Evolutionary conservation across 192 early-diverging fungal genomes (phyloP).

Genomic region (Umbelopsis sp.): DNA sequence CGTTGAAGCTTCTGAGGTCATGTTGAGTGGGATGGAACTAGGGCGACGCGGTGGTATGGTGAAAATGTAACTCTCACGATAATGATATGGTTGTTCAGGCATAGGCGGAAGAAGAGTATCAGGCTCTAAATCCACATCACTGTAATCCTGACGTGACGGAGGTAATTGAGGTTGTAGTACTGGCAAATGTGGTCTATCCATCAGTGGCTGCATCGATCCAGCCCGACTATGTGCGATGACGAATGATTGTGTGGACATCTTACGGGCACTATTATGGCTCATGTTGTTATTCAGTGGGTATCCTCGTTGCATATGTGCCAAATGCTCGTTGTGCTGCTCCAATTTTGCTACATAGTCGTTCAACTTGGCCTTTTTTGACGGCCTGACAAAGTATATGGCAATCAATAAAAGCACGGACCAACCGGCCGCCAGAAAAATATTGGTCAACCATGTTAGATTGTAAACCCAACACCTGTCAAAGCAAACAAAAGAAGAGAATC

Average conservation of each 20-base stretch:
- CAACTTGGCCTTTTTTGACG: not conserved
- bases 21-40: not conserved
- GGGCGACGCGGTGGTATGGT: not conserved
- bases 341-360: not conserved
- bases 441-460: slow-evolving; percentile 5
- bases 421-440: not conserved
- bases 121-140: not conserved
- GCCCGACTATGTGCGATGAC: slow-evolving; percentile 4
- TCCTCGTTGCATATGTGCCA: not conserved
- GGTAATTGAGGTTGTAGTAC: not conserved
- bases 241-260: not conserved
- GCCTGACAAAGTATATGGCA: not conserved
- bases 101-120: slow-evolving; percentile 18
- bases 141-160: not conserved
- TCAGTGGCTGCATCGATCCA: not conserved
- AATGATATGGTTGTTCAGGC: slow-evolving; percentile 8
- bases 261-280: not conserved
- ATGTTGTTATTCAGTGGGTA: slow-evolving; percentile 7
- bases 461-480: slow-evolving; percentile 10
- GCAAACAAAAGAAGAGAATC: too few relatives aligned
- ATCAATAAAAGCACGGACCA: not conserved
- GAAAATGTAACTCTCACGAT: not conserved
- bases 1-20: not conserved
- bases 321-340: slow-evolving; percentile 7
- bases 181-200: not conserved